Percentiles rank a stretch among this genome's conserved stretches.
Conservation (phyloP, 306 rosid species). For the Canavalia gladiata region DNA sequence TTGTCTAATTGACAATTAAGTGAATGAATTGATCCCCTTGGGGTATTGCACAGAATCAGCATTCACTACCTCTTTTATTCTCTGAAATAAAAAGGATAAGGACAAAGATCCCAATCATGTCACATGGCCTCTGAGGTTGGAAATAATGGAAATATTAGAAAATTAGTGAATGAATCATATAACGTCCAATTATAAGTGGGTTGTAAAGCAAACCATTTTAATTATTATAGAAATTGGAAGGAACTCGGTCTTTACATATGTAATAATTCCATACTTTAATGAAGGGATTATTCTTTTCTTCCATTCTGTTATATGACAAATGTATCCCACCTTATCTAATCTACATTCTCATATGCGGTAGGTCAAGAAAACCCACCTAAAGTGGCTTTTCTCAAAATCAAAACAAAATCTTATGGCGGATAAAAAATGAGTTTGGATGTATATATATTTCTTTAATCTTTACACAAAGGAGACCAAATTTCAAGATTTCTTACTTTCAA, state of each 20-base stretch:
- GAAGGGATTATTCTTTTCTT: background rate
- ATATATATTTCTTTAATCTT: background rate
- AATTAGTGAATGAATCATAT: background rate
- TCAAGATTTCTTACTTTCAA: no score
- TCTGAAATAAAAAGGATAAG: background rate
- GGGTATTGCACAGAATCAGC: background rate
- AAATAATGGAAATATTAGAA: background rate
- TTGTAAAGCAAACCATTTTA: background rate
- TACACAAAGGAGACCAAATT: background rate
- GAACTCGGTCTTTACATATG: background rate
- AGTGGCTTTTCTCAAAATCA: background rate
- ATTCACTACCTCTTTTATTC: background rate
- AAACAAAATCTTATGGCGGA: background rate
- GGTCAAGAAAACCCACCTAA: background rate
- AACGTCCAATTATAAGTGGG: no score
- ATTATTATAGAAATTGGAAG: background rate
- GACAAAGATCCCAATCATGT: constrained; percentile 25
- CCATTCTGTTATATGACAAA: background rate
- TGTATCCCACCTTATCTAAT: background rate
- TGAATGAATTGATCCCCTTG: background rate
- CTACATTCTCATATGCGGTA: background rate
- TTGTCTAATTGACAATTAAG: constrained; percentile 2
- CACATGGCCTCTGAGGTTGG: background rate
- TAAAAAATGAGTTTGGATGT: background rate
- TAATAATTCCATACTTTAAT: background rate